Evolutionary conservation across 768 basidiomycete species (phyloP), one percentile per base, ranked within the genome.

Genomic region (Trametes elegans): DNA sequence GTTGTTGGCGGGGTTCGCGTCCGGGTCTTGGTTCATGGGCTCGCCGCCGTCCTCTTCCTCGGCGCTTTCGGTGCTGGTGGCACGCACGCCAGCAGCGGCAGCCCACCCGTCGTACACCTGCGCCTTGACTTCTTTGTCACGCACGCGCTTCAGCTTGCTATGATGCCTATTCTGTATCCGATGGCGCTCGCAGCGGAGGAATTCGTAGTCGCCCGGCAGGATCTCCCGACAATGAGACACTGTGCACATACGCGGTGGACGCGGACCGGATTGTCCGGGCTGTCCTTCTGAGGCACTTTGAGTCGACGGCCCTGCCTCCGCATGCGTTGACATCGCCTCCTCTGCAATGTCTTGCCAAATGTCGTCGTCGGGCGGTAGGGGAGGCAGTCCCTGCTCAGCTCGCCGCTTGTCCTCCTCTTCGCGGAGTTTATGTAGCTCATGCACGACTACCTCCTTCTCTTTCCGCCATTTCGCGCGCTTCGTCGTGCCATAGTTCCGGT

Each of bases 201-300:
- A 83, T 11, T 70, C 68, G 63, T 81, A 80, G 23, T 69, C 65
- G 0, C 72, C 73, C 0, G 78, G 76, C 3, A 83, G 73, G 39
- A 81, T 68, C 44, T 73, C 73, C 63, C 79, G 79, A 49, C 81
- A 83, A 60, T 82, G 81, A 24, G 79, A 80, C 19, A 83, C 79
- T 6, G 78, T 82, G 59, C 80, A 81, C 76, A 82, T 79, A 13
- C 79, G 77, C 6, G 73, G 66, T 3, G 76, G 71, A 9, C 71
- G 66, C 18, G 58, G 42, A 7, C 59, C 35, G 63, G 60, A 18
- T 41, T 56, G 53, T 29, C 56, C 55, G 63, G 60, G 19, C 42
- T 56, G 53, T 29, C 56, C 55, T 2, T 42, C 47, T 3, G 48
- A 7, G 13, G 18, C 45, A 7, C 18, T 28, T 0, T 24, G 23